These are phyloP conservation scores for Erigeron philadelphicus DNA, from an alignment of 140 eudicot genomes.

Conservation along the genomic window DNA sequence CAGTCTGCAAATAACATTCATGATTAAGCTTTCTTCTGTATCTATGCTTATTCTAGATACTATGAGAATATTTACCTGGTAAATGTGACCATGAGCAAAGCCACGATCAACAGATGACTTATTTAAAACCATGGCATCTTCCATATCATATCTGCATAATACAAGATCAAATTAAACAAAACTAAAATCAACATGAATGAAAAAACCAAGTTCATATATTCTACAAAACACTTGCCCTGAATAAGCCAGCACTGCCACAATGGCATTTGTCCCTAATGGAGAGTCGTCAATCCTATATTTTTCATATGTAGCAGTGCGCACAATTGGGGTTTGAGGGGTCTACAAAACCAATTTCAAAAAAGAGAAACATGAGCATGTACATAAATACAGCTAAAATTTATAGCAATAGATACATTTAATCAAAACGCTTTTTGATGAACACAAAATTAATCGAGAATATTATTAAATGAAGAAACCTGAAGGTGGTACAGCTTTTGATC, in stretches of 20 bases:
- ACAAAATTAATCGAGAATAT: constrained; percentile 1
- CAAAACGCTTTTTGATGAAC: not conserved
- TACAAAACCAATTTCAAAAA: constrained; percentile 28
- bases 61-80: constrained; percentile 53
- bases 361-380: not conserved
- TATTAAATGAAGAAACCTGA: constrained; percentile 46
- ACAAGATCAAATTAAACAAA: constrained; percentile 8
- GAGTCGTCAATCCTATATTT: constrained; percentile 74
- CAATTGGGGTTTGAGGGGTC: constrained; percentile 98
- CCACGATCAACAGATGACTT: constrained; percentile 97
- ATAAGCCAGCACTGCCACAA: constrained; percentile 96
- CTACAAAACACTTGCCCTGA: constrained; percentile 54
- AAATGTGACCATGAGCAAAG: constrained; percentile 79
- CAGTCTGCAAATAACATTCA: constrained; percentile 60
- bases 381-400: not conserved
- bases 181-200: not conserved
- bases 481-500: constrained; percentile 96
- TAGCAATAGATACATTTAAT: not conserved
- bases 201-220: not conserved
- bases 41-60: not conserved
- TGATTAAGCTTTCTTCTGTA: constrained; percentile 7
- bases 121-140: constrained; percentile 97
- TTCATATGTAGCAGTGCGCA: constrained; percentile 75
- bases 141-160: constrained; percentile 82
- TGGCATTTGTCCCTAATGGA: constrained; percentile 94